Evolutionary conservation across 2,329 filamentous ascomycete genomes (phyloP), one percentile per base, ranked within the genome.

Genomic region (Gnomoniopsis sp.): DNA sequence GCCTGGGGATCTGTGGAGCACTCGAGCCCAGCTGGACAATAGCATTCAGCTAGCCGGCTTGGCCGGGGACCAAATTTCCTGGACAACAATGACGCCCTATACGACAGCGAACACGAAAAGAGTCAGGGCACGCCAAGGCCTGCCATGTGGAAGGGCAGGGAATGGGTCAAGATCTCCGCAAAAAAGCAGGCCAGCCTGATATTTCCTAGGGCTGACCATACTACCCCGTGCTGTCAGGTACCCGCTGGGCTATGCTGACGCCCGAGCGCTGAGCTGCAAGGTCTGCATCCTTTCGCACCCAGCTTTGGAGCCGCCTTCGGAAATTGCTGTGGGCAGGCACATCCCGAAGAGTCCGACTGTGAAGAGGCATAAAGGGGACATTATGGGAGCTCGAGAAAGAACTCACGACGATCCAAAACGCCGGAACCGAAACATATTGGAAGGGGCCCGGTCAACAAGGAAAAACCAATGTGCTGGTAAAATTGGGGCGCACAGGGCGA

Each of bases 181-280:
- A 30, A 36, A n/a, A 44, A 61, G 55, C 59, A 55, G 49, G 26
- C 47, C 46, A 38, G 51, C 59, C 55, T 43, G 34, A 55, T 44
- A 33, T 47, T 33, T 58, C 53, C 43, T 53, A 52, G 53, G 56
- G 56, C 57, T 53, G 57, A 53, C 55, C 26, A 19, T 44, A 23
- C 46, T 43, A 34, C 26, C 41, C 38, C 38, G n/a, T 36, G 49
- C 49, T 36, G 48, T 53, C 57, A 62, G 59, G 59, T 59, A 59
- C 59, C 59, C 59, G 57, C 59, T 48, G 36, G 56, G 59, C 59
- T 59, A 26, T 59, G 53, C 59, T 44, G 51, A 55, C 22, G 50
- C 33, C 56, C 49, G 59, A 53, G 43, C 14, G 23, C 30, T 30
- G 51, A 43, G 17, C 46, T 41, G 50, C 49, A 50, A 55, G 59